Percentiles rank a stretch among this genome's conserved stretches.
Conservation (phyloP, 2,329 filamentous ascomycete species). For the Hysterium pulicare region DNA sequence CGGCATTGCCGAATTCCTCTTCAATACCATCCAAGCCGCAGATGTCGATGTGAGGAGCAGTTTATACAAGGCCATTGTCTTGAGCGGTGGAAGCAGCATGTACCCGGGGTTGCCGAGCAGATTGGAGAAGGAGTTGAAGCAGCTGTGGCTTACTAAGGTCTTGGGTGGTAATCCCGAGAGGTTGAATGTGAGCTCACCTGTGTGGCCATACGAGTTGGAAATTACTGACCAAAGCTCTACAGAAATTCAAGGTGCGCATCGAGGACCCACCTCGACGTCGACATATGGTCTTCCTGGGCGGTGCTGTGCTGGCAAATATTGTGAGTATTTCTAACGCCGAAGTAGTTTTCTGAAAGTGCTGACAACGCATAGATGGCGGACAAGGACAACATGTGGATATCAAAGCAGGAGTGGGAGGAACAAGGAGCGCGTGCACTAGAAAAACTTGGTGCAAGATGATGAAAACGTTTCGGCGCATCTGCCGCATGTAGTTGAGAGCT, state of each 20-base stretch:
- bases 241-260: conserved; percentile 99
- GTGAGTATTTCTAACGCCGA: conserved; percentile 39
- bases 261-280: conserved; percentile 92
- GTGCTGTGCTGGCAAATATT: conserved; percentile 94
- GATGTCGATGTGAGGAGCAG: conserved; percentile 93
- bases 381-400: conserved; percentile 99
- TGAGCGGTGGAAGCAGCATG: conserved; percentile 98
- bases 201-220: not conserved
- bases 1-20: conserved; percentile 93
- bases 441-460: conserved; percentile 84
- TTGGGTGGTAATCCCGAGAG: conserved; percentile 89
- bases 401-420: conserved; percentile 95
- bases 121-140: conserved; percentile 97
- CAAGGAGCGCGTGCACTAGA: conserved; percentile 79
- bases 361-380: conserved; percentile 71
- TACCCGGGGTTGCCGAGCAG: conserved; percentile 93
- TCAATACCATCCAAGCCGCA: conserved; percentile 96
- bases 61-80: conserved; percentile 94
- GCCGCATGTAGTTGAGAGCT: conserved; percentile 1
- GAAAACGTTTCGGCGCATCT: conserved; percentile 8
- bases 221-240: conserved; percentile 18
- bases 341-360: conserved; percentile 8
- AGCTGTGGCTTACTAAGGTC: conserved; percentile 93
- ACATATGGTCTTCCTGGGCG: conserved; percentile 99
- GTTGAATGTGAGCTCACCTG: conserved; percentile 57